Conservation (phyloP, 169 alveolate species). For the Hepatocystis sp. region DNA sequence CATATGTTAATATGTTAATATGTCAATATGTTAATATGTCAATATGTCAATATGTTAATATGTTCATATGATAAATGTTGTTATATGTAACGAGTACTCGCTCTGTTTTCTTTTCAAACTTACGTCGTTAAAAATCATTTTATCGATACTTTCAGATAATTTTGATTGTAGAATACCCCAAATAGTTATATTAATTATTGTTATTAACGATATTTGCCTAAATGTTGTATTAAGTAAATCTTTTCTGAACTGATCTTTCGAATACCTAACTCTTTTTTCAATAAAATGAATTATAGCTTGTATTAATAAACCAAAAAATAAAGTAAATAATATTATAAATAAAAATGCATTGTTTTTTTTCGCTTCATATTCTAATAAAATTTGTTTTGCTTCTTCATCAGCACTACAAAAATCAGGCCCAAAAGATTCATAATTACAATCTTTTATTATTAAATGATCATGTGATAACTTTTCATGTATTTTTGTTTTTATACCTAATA, state of each 20-base stretch:
- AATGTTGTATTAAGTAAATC: constrained; percentile 86
- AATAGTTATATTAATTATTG: constrained; percentile 84
- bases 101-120: neutral
- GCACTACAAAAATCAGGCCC: constrained; percentile 83
- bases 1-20: neutral
- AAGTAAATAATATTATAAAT: constrained; percentile 77
- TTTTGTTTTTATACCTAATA: constrained; percentile 72
- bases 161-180: constrained; percentile 89
- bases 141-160: constrained; percentile 84
- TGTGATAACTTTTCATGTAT: constrained; percentile 73
- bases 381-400: constrained; percentile 77
- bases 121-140: constrained; percentile 80
- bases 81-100: neutral
- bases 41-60: no score
- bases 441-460: constrained; percentile 61
- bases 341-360: constrained; percentile 77
- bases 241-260: constrained; percentile 85
- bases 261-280: constrained; percentile 79
- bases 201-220: constrained; percentile 86
- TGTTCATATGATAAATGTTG: neutral
- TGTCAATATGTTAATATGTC: neutral
- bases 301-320: constrained; percentile 77
- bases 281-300: constrained; percentile 72
- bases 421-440: constrained; percentile 81
- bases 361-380: constrained; percentile 76